A percentile compares a stretch with the other conserved stretches of the same genome.
Conservation (phyloP, 2,329 filamentous ascomycete genomes). For the Colletotrichum sp. region DNA sequence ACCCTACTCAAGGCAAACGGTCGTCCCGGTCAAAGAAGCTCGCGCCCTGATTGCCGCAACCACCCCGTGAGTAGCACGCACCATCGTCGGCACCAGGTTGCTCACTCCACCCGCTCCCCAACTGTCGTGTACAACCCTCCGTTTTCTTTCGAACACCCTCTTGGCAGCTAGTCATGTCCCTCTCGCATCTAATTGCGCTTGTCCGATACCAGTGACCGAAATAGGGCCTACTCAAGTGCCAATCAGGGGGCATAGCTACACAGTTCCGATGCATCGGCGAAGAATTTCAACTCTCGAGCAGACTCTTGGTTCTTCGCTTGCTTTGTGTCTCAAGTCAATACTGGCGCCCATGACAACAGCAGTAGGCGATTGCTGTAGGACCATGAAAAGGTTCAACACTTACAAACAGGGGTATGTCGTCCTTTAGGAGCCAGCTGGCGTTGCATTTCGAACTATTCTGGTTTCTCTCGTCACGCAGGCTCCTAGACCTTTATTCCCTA, state of each 20-base stretch:
- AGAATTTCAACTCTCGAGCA: not conserved
- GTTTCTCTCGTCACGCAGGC: not conserved
- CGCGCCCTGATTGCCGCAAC: not conserved
- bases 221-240: not conserved
- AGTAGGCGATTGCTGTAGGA: too few species aligned
- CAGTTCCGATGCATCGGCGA: not conserved
- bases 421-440: not conserved
- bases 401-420: not conserved
- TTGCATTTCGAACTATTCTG: not conserved
- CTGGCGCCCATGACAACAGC: too few species aligned
- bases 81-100: not conserved
- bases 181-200: not conserved
- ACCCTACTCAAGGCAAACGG: not conserved
- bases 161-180: not conserved
- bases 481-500: not conserved
- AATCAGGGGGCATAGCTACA: not conserved
- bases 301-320: too few species aligned
- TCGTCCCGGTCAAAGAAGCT: not conserved
- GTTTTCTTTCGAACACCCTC: not conserved
- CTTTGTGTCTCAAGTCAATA: too few species aligned
- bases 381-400: not conserved
- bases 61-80: not conserved
- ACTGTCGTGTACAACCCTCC: not conserved
- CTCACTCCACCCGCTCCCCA: not conserved
- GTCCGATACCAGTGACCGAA: not conserved